Conservation (phyloP, 1,284 basidiomycete genomes). For the Trametes hirsuta region DNA sequence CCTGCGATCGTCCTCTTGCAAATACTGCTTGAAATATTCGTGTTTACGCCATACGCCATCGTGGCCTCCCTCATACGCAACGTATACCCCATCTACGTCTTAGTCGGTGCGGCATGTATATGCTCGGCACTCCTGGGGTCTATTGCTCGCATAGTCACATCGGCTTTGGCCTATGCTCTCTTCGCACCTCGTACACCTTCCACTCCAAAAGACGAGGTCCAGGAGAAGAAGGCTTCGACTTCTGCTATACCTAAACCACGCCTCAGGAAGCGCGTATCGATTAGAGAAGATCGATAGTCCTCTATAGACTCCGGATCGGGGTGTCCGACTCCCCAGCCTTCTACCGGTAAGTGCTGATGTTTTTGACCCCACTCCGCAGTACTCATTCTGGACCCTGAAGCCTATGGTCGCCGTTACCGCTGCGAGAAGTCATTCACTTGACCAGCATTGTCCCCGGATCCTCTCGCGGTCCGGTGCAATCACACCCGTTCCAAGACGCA, state of each 20-base stretch:
- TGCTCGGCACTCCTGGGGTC: constrained; percentile 53
- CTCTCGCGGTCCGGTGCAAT: too few species aligned
- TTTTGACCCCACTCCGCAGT: too few species aligned
- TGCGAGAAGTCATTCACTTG: too few species aligned
- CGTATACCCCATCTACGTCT: constrained; percentile 64
- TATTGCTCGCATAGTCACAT: constrained; percentile 39
- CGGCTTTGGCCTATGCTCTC: constrained; percentile 6
- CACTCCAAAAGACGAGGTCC: neutral
- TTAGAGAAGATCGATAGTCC: constrained; percentile 22
- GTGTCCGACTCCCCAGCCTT: too few species aligned
- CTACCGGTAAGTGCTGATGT: neutral
- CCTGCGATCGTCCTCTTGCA: constrained; percentile 50
- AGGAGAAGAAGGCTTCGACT: constrained; percentile 6
- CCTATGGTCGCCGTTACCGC: too few species aligned
- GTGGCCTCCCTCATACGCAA: constrained; percentile 45
- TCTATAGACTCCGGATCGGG: neutral
- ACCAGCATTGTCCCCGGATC: too few species aligned
- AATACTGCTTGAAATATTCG: constrained; percentile 45
- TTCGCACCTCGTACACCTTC: constrained; percentile 9
- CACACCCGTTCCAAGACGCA: too few species aligned
- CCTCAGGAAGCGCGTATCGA: constrained; percentile 25
- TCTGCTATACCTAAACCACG: constrained; percentile 5
- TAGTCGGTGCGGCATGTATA: constrained; percentile 60
- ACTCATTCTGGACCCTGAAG: too few species aligned
- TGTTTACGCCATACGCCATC: constrained; percentile 50